Conservation (phyloP, 2,329 filamentous ascomycete genomes). For the Fusarium compactum region DNA sequence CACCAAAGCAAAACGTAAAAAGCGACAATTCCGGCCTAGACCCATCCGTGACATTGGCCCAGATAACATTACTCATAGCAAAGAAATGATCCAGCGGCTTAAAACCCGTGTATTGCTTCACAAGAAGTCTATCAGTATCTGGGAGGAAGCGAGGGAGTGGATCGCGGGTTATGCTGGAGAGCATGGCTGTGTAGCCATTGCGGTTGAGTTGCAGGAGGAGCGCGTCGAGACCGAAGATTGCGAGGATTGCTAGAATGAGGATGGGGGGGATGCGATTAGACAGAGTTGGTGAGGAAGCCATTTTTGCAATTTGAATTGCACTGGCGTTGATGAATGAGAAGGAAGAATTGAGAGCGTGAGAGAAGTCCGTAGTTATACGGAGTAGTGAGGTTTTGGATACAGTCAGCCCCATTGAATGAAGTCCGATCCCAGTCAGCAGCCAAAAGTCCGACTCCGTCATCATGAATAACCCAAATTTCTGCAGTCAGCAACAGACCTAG, state of each 20-base stretch:
- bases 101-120: conserved; percentile 39
- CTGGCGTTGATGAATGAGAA: too few relatives aligned
- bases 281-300: conserved; percentile 10
- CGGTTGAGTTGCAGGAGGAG: conserved; percentile 41
- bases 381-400: background rate
- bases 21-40: conserved; percentile 41
- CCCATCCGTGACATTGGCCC: conserved; percentile 41
- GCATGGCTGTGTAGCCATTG: conserved; percentile 36
- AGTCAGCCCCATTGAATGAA: conserved; percentile 10
- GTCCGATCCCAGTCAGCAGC: background rate
- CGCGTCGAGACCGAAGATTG: conserved; percentile 41
- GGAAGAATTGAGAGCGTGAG: background rate
- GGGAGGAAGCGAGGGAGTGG: conserved; percentile 37
- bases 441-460: background rate
- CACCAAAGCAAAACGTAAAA: conserved; percentile 40
- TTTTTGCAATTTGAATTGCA: background rate
- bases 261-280: conserved; percentile 30
- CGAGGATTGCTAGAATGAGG: conserved; percentile 25
- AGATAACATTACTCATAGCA: conserved; percentile 39
- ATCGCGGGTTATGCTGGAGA: conserved; percentile 29
- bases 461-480: background rate
- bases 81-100: conserved; percentile 33
- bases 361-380: background rate
- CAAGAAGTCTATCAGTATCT: conserved; percentile 30
- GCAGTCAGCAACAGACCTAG: background rate